Conservation (phyloP, 495 filamentous ascomycete genomes). For the Jackrogersella multiformis region DNA sequence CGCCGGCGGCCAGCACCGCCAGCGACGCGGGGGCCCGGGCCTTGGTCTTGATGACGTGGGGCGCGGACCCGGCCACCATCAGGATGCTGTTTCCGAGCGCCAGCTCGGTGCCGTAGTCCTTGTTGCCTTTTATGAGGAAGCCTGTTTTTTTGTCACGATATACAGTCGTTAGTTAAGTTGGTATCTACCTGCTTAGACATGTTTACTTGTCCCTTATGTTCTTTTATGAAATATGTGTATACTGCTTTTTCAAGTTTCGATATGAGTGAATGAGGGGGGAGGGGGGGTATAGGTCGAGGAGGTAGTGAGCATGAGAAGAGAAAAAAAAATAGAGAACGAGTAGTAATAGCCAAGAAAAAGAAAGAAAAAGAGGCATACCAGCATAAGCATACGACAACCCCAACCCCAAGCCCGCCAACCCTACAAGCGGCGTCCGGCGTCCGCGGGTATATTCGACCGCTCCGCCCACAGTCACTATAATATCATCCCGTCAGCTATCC, state of each 20-base stretch:
- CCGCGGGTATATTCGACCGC: constrained; percentile 32
- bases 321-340: neutral
- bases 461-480: constrained; percentile 35
- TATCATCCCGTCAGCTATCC: neutral
- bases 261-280: no score
- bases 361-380: constrained; percentile 22
- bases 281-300: no score
- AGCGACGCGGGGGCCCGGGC: constrained; percentile 38
- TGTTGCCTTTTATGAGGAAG: constrained; percentile 40
- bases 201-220: no score
- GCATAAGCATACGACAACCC: constrained; percentile 37
- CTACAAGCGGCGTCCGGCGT: constrained; percentile 32
- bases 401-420: constrained; percentile 33
- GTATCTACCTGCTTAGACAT: neutral
- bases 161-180: neutral
- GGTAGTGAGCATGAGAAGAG: neutral
- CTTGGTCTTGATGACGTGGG: constrained; percentile 36
- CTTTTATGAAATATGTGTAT: no score
- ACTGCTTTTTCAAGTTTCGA: no score
- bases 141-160: constrained; percentile 13
- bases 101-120: constrained; percentile 42
- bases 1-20: constrained; percentile 25
- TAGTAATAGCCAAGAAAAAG: neutral
- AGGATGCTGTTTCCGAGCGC: constrained; percentile 38
- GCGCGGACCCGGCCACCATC: constrained; percentile 33